These are phyloP conservation scores for Microdochium nivale DNA, from an alignment of 2,329 filamentous ascomycete species.

Conservation along the genomic window DNA sequence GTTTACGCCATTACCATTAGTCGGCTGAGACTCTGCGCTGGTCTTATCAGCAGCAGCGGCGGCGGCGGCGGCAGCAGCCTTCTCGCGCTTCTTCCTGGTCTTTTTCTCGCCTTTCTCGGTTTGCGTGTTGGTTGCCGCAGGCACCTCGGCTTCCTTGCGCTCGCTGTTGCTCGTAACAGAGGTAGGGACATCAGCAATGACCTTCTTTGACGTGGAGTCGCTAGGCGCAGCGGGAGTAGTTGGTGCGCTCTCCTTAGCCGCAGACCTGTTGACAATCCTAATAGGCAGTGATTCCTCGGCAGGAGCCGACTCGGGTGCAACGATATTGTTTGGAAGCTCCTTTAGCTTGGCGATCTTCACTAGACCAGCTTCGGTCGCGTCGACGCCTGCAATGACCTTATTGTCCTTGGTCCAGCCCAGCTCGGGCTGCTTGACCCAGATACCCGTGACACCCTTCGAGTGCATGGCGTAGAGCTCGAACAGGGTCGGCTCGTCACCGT, in stretches of 20 bases:
- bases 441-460: constrained; percentile 88
- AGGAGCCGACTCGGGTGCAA: constrained; percentile 35
- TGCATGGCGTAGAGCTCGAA: constrained; percentile 98
- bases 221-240: constrained; percentile 6
- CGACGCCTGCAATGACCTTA: constrained; percentile 71
- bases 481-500: constrained; percentile 61
- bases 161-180: constrained; percentile 12
- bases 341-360: constrained; percentile 68
- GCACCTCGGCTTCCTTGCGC: constrained; percentile 16
- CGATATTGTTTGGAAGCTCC: constrained; percentile 32
- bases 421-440: constrained; percentile 80
- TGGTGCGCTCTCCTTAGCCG: constrained; percentile 17
- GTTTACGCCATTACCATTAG: constrained; percentile 28
- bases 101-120: constrained; percentile 22
- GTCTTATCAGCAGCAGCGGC: constrained; percentile 34
- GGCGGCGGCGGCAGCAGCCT: constrained; percentile 40
- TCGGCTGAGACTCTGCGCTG: constrained; percentile 23
- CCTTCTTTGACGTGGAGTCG: constrained; percentile 10
- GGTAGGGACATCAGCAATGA: constrained; percentile 10
- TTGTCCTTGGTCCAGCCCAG: constrained; percentile 87
- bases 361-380: constrained; percentile 65
- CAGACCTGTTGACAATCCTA: constrained; percentile 13
- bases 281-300: constrained; percentile 28
- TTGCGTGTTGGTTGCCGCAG: constrained; percentile 16
- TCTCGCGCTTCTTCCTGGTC: constrained; percentile 37